phyloP scores from a whole-genome alignment of 345 rosid genomes.

The Eucalyptus polybractea region DNA sequence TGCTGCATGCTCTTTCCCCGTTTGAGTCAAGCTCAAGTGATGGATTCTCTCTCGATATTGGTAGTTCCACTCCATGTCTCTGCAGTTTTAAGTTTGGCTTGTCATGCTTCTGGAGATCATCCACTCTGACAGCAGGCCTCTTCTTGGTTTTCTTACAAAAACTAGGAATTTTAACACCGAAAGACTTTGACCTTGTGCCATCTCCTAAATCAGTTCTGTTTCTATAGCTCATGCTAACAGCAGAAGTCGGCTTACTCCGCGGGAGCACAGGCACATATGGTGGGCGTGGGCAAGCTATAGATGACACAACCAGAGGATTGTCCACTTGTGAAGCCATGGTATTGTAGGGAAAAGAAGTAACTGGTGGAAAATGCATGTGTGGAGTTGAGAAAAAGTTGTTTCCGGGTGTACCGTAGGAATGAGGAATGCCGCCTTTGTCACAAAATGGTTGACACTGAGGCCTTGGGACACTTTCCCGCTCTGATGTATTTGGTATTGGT shows the following conservation, averaged over 20 bases:
- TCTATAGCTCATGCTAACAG: constrained; percentile 4
- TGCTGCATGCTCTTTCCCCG: background rate
- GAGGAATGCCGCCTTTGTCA: background rate
- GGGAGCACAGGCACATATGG: constrained; percentile 4
- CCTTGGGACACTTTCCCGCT: background rate
- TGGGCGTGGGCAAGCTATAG: constrained; percentile 1
- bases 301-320: constrained; percentile 10
- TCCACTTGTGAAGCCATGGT: background rate
- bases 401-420: background rate
- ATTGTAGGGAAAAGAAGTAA: background rate
- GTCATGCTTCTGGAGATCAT: background rate
- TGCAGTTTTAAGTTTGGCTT: constrained; percentile 19
- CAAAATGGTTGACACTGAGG: constrained; percentile 1
- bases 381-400: background rate
- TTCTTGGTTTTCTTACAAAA: constrained; percentile 14
- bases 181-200: constrained; percentile 2
- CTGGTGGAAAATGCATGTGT: background rate
- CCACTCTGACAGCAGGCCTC: constrained; percentile 9
- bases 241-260: constrained; percentile 4
- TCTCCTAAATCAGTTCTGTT: constrained; percentile 3
- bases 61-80: constrained; percentile 1
- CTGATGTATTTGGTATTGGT: constrained; percentile 10
- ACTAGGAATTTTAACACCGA: background rate
- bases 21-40: background rate
- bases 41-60: background rate